Base-by-base conservation (phyloP, 139 green algal species). In the Picochlorum sp. region DNA sequence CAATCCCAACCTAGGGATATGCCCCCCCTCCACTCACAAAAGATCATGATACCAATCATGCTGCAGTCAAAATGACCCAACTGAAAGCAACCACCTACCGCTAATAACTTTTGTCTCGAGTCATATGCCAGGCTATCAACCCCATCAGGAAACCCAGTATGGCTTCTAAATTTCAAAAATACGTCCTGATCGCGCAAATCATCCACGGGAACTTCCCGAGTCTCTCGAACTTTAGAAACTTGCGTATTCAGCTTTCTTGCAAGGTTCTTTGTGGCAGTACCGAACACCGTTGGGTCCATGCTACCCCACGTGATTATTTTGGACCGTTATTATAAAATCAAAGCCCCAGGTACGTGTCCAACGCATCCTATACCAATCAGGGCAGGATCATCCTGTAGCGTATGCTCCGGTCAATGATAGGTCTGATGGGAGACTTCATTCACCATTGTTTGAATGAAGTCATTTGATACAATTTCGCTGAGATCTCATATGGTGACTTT, bases 121-220 rank as follows among this genome's bases (percentile, higher is more conserved):
- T 84, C 77, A 56, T 78, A 84, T 4, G 75, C 71, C 26, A 84
- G 45, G 50, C 66, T 68, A 30, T 84, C 77, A 14, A 71, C 63
- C 3, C 26, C 21, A n/a, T 79, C 77, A 18, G 77, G 77, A 31
- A 83, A 77, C 16, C 77, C 77, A 31, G 31, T 1, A 50, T 73
- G 49, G 20, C 58, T 13, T 60, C 41, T 30, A 23, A 66, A 69
- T 8, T 31, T 18, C 9, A 58, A 41, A 31, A 62, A 49, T 41
- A 73, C 4, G 3, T 20, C 16, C 2, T 7, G 7, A 4, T 9
- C 47, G 4, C n/a, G 16, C 5, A 77, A 65, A n/a, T 67, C 49
- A 51, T 77, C 71, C 6, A 28, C 21, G 3, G 70, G 64, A 34
- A 73, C 18, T 14, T n/a, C 14, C 16, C n/a, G 37, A 7, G 11